Base-by-base conservation (phyloP, 352 stramenopile species). In the Phytophthora pini region DNA sequence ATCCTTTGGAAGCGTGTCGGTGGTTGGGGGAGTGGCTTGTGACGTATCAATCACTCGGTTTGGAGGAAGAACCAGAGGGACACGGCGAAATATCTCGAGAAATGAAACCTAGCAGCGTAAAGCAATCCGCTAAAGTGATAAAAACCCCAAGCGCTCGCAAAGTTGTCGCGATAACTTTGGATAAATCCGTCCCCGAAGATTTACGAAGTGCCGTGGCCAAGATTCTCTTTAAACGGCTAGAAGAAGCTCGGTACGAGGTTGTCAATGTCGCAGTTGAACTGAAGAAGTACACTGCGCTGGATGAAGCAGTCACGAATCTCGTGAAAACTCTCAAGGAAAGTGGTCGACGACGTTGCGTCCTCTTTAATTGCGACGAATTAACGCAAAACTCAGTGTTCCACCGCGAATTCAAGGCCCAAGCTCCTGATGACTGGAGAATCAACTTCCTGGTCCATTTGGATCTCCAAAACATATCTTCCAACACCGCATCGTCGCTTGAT, bases 21-120 rank as follows among this genome's bases (percentile, higher is more conserved):
- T 89, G 78, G 80, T 74, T 89, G 7, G 78, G 80, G 12, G 48
- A 79, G 45, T 87, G 78, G 78, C 56, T 89, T 29, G 44, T 89
- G 26, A 55, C 7, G 6, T 74, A 74, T 56, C 66, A 41, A 44
- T 50, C 22, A 7, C 55, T 40, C 43, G 50, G 55, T n/a, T 31
- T 64, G 8, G 49, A 74, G 4, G 53, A 70, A 24, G 61, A 60
- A 10, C 20, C 24, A n/a, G 54, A 40, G 50, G 26, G 20, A 11
- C 5, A 46, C 10, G 26, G 51, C 22, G 32, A 10, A 31, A 10
- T 15, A 51, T 41, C 36, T 36, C 34, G 43, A 4, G n/a, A 29
- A 36, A 4, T n/a, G 2, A 68, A 64, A 34, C 13, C 13, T 24
- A 38, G 27, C 29, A 56, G 22, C 2, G 40, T 39, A 8, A 58